Base-by-base conservation (phyloP, 2,329 filamentous ascomycete species). In the Pyrenochaeta sp. region DNA sequence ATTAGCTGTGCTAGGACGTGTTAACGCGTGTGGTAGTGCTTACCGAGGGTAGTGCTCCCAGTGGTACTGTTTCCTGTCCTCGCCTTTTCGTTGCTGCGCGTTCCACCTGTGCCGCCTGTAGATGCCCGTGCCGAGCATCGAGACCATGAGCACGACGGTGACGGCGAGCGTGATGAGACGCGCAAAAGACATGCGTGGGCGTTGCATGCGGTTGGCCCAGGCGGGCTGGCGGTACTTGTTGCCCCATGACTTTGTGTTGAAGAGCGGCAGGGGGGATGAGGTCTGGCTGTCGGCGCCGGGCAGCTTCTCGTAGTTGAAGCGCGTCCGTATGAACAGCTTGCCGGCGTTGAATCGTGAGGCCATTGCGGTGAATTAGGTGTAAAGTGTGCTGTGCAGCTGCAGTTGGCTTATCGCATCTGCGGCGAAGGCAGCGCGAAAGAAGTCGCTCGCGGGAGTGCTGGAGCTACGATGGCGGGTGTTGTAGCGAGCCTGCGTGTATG, bases 251-350 rank as follows among this genome's bases (percentile, higher is more conserved):
- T 75, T 75, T 55, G 66, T 66, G 64, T 67, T 66, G 65, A 72
- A 76, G 64, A 74, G 71, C 49, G 75, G 74, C 42, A 74, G 68
- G 14, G 75, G 74, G 35, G 75, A 77, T n/a, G 68, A 66, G 59
- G 61, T 64, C 66, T 77, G 74, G 67, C 71, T 76, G 52, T 79
- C 77, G 56, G 65, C 69, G 55, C 70, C 73, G 41, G 78, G 78
- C 50, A 82, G 62, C 65, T 76, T 76, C 61, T 81, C 78, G 69
- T 82, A 81, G 54, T 73, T 73, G 72, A 79, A 78, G 66, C 71
- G 73, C 51, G 74, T 75, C 54, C 73, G 69, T 51, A 76, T 71
- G 61, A 81, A 74, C 60, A 81, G 68, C 57, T 79, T 79, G 55
- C 78, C 70, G 20, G 79, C 79, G 55, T 80, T 79, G 60, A 76